Percentiles rank a stretch among this genome's conserved stretches.
These are phyloP conservation scores for Cytospora piceicola DNA, from an alignment of 2,329 filamentous ascomycete species.

Conservation along the genomic window DNA sequence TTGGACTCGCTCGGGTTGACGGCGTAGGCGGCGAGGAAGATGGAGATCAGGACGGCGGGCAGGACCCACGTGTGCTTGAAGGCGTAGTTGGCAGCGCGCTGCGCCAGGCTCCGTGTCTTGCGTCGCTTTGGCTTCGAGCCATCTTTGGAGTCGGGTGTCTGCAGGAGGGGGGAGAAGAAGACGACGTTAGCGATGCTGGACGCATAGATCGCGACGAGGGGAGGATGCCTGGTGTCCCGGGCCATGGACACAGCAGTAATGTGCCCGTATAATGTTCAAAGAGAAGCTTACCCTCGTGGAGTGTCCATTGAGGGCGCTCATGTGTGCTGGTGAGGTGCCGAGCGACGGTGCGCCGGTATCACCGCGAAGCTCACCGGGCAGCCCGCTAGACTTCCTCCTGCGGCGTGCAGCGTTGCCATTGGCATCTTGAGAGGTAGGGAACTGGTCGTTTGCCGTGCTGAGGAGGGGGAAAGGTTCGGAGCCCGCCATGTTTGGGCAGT, in stretches of 20 bases:
- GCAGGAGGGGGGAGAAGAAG: neutral
- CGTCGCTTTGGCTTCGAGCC: slow-evolving; percentile 55
- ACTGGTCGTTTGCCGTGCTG: slow-evolving; percentile 54
- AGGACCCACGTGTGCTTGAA: slow-evolving; percentile 65
- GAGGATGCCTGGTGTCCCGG: neutral
- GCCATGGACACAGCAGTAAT: neutral
- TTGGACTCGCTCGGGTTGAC: slow-evolving; percentile 79
- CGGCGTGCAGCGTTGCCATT: slow-evolving; percentile 45
- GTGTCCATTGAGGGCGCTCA: slow-evolving; percentile 37
- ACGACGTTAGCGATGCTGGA: slow-evolving; percentile 28
- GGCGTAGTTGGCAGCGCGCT: slow-evolving; percentile 55
- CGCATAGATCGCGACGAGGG: neutral
- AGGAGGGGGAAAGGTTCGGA: slow-evolving; percentile 61
- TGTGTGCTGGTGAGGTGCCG: slow-evolving; percentile 55
- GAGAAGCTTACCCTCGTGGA: slow-evolving; percentile 19
- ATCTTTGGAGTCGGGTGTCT: slow-evolving; percentile 34
- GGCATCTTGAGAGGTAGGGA: slow-evolving; percentile 44
- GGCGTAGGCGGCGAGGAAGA: slow-evolving; percentile 71
- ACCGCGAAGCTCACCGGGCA: slow-evolving; percentile 58
- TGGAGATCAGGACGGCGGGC: slow-evolving; percentile 69
- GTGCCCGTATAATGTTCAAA: neutral
- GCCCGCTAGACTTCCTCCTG: slow-evolving; percentile 59
- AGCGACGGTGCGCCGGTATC: slow-evolving; percentile 60
- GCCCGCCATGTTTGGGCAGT: slow-evolving; percentile 45
- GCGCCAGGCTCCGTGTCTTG: slow-evolving; percentile 57